These are phyloP conservation scores for Candida koratica DNA, from an alignment of 805 yeast genomes.

Conservation along the genomic window DNA sequence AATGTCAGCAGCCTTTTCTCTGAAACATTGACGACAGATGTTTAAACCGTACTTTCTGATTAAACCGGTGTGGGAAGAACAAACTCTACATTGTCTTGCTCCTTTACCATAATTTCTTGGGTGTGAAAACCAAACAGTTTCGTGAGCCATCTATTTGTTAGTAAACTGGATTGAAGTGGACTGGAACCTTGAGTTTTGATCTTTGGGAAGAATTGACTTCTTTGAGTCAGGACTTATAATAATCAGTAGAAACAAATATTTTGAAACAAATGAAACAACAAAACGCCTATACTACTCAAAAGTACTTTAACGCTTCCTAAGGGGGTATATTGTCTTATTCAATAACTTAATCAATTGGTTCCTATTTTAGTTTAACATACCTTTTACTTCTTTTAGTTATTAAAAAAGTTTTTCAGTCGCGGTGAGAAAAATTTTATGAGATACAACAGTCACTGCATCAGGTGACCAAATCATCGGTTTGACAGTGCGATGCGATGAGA, in stretches of 20 bases:
- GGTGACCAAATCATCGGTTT: not conserved
- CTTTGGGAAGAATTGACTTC: too few species aligned
- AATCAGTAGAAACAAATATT: too few species aligned
- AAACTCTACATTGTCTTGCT: conserved; percentile 99
- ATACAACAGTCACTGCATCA: conserved; percentile 3
- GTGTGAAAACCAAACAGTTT: conserved; percentile 99
- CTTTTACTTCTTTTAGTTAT: conserved; percentile 3
- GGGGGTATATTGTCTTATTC: too few species aligned
- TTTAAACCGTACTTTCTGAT: conserved; percentile 99
- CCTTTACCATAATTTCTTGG: conserved; percentile 99
- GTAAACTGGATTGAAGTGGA: too few species aligned
- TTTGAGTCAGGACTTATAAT: too few species aligned
- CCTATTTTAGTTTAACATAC: conserved; percentile 3
- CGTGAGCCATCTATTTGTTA: conserved; percentile 89
- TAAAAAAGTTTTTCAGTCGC: conserved; percentile 6
- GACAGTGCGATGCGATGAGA: conserved; percentile 13
- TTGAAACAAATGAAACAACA: too few species aligned
- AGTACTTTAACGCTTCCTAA: too few species aligned
- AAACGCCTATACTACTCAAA: too few species aligned
- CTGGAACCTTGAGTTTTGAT: too few species aligned
- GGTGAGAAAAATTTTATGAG: conserved; percentile 4
- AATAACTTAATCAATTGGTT: too few species aligned
- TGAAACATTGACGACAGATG: conserved; percentile 99
- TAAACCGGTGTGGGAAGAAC: conserved; percentile 98
- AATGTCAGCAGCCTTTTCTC: conserved; percentile 98